These are phyloP conservation scores for Eruca vesicaria DNA, from an alignment of 441 rosid species.

Conservation along the genomic window DNA sequence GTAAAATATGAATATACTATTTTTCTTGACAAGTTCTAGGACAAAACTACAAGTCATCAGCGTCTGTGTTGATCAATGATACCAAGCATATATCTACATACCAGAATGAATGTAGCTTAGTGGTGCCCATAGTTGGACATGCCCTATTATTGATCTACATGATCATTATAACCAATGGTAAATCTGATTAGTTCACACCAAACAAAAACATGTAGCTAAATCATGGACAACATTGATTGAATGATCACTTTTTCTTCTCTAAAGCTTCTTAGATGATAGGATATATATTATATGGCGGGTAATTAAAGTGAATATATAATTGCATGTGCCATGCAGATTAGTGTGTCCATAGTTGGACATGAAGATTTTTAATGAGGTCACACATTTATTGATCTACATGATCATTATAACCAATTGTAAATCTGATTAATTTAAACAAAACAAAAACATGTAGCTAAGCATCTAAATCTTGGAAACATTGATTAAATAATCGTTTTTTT, in stretches of 20 bases:
- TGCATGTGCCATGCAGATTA: too few relatives aligned
- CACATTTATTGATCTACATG: too few relatives aligned
- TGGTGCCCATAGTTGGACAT: neutral
- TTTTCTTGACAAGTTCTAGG: neutral
- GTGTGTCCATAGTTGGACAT: too few relatives aligned
- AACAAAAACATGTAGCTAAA: neutral
- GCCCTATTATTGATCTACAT: neutral
- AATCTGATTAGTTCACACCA: neutral
- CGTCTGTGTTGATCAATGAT: neutral
- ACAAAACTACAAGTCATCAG: neutral
- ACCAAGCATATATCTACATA: neutral
- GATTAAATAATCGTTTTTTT: too few relatives aligned
- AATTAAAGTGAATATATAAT: too few relatives aligned
- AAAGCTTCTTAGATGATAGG: neutral
- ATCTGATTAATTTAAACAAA: too few relatives aligned
- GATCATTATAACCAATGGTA: neutral
- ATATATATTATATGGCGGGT: too few relatives aligned
- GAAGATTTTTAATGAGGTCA: too few relatives aligned
- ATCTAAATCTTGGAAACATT: too few relatives aligned
- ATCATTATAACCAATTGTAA: too few relatives aligned
- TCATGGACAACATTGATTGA: neutral
- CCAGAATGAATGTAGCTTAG: neutral
- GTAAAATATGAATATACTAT: neutral
- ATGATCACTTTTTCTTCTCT: neutral
- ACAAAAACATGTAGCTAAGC: too few relatives aligned